These are phyloP conservation scores for Ajuga chamaepitys DNA, from an alignment of 257 asterid genomes.

Conservation along the genomic window DNA sequence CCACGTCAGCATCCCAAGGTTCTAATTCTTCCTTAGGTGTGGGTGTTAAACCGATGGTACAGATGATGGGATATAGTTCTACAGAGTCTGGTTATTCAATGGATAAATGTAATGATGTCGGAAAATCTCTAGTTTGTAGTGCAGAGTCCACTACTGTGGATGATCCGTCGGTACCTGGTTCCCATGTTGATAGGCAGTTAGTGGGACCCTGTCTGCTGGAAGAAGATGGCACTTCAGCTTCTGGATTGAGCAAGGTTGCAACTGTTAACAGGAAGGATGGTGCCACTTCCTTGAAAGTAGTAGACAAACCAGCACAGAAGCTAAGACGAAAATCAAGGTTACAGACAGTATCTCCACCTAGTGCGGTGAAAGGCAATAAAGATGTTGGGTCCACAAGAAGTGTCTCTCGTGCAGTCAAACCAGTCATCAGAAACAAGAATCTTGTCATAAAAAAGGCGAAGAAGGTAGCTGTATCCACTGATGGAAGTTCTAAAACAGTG, in stretches of 20 bases:
- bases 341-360: constrained; percentile 45
- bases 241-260: constrained; percentile 22
- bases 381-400: constrained; percentile 40
- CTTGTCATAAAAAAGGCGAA: constrained; percentile 42
- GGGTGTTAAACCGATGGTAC: not conserved
- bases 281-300: constrained; percentile 27
- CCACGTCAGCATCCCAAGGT: not conserved
- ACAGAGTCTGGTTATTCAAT: constrained; percentile 3
- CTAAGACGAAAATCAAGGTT: constrained; percentile 50
- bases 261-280: constrained; percentile 25
- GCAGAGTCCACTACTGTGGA: constrained; percentile 10
- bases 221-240: constrained; percentile 20
- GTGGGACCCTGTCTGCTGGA: constrained; percentile 10
- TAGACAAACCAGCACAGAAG: constrained; percentile 44
- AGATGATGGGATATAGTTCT: constrained; percentile 13
- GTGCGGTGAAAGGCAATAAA: constrained; percentile 36
- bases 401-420: constrained; percentile 46
- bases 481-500: constrained; percentile 17
- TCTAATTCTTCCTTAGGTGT: constrained; percentile 8
- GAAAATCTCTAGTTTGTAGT: not conserved
- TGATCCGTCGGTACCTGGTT: constrained; percentile 19
- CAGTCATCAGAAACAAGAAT: constrained; percentile 55
- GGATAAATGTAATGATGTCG: constrained; percentile 15
- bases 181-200: constrained; percentile 19
- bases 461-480: constrained; percentile 27